phyloP scores from a whole-genome alignment of 2,329 filamentous ascomycete genomes.

The Lecanosticta acicola region DNA sequence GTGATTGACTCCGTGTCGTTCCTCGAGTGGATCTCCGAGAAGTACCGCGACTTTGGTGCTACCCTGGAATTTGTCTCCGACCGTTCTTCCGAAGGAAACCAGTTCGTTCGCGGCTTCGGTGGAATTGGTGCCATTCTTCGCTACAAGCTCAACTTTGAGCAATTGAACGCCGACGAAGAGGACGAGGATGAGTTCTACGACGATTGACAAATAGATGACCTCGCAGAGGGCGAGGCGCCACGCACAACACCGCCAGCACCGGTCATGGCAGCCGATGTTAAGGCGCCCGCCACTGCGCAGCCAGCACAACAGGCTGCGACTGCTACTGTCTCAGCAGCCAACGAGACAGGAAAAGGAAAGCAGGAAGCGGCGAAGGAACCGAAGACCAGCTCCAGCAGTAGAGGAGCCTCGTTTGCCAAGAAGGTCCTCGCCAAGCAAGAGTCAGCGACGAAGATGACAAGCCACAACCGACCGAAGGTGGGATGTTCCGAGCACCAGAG shows the following conservation, averaged over 20 bases:
- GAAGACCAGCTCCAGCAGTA: slow-evolving; percentile 3
- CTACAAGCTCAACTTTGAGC: slow-evolving; percentile 99
- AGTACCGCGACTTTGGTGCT: slow-evolving; percentile 96
- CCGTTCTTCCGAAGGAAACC: slow-evolving; percentile 94
- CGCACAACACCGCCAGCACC: slow-evolving; percentile 52
- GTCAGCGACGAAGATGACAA: slow-evolving; percentile 18
- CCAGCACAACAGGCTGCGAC: slow-evolving; percentile 24
- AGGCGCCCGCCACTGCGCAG: slow-evolving; percentile 46
- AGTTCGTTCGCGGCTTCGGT: slow-evolving; percentile 99
- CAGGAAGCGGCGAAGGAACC: slow-evolving; percentile 7
- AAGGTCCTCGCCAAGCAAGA: slow-evolving; percentile 19
- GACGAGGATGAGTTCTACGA: slow-evolving; percentile 75
- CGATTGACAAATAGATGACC: slow-evolving; percentile 78
- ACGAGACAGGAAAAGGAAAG: slow-evolving; percentile 12
- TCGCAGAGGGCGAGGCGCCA: slow-evolving; percentile 67
- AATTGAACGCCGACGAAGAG: slow-evolving; percentile 84
- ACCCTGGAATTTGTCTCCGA: slow-evolving; percentile 96
- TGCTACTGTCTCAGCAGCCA: slow-evolving; percentile 27
- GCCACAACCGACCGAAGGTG: slow-evolving; percentile 24
- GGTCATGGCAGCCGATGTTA: slow-evolving; percentile 42
- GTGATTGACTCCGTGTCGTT: slow-evolving; percentile 80
- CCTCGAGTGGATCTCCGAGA: slow-evolving; percentile 98
- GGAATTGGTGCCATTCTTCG: slow-evolving; percentile 94
- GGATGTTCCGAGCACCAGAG: too few relatives aligned
- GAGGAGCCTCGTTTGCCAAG: slow-evolving; percentile 14